Conservation (phyloP, 495 filamentous ascomycete genomes). For the Penicillium soppii region DNA sequence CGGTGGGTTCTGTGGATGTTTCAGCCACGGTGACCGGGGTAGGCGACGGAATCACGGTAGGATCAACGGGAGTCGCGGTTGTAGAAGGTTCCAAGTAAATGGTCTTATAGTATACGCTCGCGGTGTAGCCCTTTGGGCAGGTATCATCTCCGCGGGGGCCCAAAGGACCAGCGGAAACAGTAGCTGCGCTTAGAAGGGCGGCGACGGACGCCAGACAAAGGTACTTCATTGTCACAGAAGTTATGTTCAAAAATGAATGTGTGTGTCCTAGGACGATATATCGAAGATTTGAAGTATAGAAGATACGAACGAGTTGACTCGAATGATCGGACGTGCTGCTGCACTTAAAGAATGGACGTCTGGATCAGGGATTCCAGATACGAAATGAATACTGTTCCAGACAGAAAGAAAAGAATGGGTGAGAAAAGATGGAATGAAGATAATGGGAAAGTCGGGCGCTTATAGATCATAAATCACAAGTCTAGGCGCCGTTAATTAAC, state of each 20-base stretch:
- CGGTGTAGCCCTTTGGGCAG: slow-evolving; percentile 32
- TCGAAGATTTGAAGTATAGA: not conserved
- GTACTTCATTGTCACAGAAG: slow-evolving; percentile 36
- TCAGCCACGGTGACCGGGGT: not conserved
- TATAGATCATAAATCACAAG: not conserved
- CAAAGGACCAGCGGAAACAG: slow-evolving; percentile 29
- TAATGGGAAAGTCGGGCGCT: slow-evolving; percentile 3
- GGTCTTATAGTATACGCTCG: slow-evolving; percentile 15
- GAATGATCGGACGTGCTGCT: slow-evolving; percentile 27
- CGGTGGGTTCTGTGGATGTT: slow-evolving; percentile 3
- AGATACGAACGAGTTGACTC: not conserved
- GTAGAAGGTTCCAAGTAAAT: not conserved
- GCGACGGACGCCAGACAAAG: slow-evolving; percentile 28
- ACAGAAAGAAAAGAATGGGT: slow-evolving; percentile 17
- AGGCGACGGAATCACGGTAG: slow-evolving; percentile 5
- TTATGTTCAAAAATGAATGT: slow-evolving; percentile 1
- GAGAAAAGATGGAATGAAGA: slow-evolving; percentile 2
- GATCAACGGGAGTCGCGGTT: slow-evolving; percentile 1
- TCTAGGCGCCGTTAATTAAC: not conserved
- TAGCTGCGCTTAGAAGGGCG: slow-evolving; percentile 31
- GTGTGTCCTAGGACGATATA: not conserved
- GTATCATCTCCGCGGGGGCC: slow-evolving; percentile 12
- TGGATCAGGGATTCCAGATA: slow-evolving; percentile 33
- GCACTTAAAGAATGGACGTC: slow-evolving; percentile 37
- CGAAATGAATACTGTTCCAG: slow-evolving; percentile 24